These are phyloP conservation scores for Aspergillus bombycis DNA, from an alignment of 2,329 filamentous ascomycete genomes.

Conservation along the genomic window DNA sequence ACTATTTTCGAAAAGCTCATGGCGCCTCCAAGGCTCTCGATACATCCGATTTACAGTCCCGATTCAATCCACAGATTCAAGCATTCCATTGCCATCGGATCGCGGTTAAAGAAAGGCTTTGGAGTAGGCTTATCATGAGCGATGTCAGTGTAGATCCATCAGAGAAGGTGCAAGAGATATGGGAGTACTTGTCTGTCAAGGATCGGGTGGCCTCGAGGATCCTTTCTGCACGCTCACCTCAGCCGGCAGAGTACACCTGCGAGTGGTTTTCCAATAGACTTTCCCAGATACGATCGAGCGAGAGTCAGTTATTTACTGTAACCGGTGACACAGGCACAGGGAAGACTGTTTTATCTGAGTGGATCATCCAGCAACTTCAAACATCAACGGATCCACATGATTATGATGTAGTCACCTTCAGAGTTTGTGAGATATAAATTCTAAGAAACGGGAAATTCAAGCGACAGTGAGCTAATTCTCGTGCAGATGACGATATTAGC, in stretches of 20 bases:
- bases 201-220: not conserved
- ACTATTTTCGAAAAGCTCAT: not conserved
- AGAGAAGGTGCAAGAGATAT: slow-evolving; percentile 2
- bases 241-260: slow-evolving; percentile 2
- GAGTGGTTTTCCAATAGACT: slow-evolving; percentile 9
- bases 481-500: slow-evolving; percentile 2
- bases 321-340: slow-evolving; percentile 1
- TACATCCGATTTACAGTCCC: not conserved
- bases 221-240: not conserved
- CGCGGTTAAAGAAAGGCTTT: not conserved
- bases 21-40: not conserved
- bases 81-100: not conserved
- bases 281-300: not conserved
- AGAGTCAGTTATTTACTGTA: not conserved
- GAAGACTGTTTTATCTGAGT: slow-evolving; percentile 8
- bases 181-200: slow-evolving; percentile 5
- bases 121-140: not conserved
- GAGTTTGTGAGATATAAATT: not conserved
- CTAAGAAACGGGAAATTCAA: too few relatives aligned
- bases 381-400: not conserved
- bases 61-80: not conserved
- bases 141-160: not conserved
- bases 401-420: not conserved
- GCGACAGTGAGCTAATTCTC: not conserved
- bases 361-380: slow-evolving; percentile 7